A percentile compares a stretch with the other conserved stretches of the same genome.
Conservation (phyloP, 257 asterid genomes). For the Nicotiana knightiana region DNA sequence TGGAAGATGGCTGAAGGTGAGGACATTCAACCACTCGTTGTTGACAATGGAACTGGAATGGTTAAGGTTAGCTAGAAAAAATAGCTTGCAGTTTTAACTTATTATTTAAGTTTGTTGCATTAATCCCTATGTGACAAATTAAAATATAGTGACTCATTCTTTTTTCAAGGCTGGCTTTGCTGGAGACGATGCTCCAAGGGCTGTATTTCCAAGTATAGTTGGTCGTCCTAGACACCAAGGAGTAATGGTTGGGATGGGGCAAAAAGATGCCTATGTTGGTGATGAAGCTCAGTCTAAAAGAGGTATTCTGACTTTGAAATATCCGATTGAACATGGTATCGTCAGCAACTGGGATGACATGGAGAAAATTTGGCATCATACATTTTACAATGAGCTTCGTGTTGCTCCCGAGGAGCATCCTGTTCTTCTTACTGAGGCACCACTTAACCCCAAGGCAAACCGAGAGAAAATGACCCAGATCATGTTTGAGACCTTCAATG, state of each 20-base stretch:
- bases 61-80: constrained; percentile 24
- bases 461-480: constrained; percentile 45
- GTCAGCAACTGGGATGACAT: constrained; percentile 52
- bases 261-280: constrained; percentile 45
- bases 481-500: constrained; percentile 44
- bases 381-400: constrained; percentile 44
- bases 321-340: constrained; percentile 45
- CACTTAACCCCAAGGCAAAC: constrained; percentile 45
- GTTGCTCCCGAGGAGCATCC: constrained; percentile 48
- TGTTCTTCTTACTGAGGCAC: constrained; percentile 43
- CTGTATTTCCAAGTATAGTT: constrained; percentile 39
- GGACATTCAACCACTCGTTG: constrained; percentile 40
- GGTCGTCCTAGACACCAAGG: constrained; percentile 42
- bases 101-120: background rate
- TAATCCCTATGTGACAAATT: background rate
- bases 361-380: constrained; percentile 52
- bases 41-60: constrained; percentile 44
- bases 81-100: background rate
- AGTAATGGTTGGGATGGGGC: constrained; percentile 47
- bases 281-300: constrained; percentile 46
- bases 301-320: constrained; percentile 37
- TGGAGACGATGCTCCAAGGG: constrained; percentile 46
- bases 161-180: constrained; percentile 39
- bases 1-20: constrained; percentile 32
- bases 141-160: background rate